Percentiles rank a stretch among this genome's conserved stretches.
Evolutionary conservation across 352 stramenopile species (phyloP).

Genomic region (Globisporangium radiosum): DNA sequence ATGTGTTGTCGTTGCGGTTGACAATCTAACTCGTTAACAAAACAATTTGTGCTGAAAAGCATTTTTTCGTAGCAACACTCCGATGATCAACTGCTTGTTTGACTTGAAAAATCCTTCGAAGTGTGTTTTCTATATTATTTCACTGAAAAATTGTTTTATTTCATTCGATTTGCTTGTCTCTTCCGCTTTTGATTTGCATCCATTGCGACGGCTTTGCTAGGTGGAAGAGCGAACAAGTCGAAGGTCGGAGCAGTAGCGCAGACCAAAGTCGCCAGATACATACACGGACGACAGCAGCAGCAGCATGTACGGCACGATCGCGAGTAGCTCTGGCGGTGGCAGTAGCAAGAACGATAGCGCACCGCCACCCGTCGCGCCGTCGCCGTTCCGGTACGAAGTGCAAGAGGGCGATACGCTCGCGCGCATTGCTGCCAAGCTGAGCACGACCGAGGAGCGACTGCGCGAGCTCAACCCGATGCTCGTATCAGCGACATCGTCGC

Average conservation of each 20-base stretch:
- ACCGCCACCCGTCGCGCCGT: slow-evolving; percentile 26
- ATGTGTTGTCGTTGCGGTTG: no score
- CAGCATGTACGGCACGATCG: slow-evolving; percentile 53
- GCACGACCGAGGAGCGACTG: slow-evolving; percentile 48
- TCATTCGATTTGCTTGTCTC: neutral
- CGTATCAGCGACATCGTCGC: slow-evolving; percentile 9
- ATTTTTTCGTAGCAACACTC: no score
- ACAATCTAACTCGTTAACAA: no score
- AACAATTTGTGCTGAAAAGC: no score
- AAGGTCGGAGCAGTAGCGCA: no score
- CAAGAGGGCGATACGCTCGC: slow-evolving; percentile 55
- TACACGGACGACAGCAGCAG: neutral
- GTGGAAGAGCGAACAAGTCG: no score
- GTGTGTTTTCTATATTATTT: no score
- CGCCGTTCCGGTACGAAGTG: slow-evolving; percentile 71
- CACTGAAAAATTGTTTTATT: neutral
- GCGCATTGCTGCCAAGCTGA: slow-evolving; percentile 55
- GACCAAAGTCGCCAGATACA: no score
- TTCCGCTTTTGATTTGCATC: slow-evolving; percentile 5
- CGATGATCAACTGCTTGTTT: no score
- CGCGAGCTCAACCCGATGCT: slow-evolving; percentile 68
- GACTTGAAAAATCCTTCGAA: neutral
- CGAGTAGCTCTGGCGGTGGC: slow-evolving; percentile 10
- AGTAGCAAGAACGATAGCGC: slow-evolving; percentile 10
- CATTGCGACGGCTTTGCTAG: neutral